phyloP scores from a whole-genome alignment of 2,329 filamentous ascomycete species.

The Xylaria polymorpha region DNA sequence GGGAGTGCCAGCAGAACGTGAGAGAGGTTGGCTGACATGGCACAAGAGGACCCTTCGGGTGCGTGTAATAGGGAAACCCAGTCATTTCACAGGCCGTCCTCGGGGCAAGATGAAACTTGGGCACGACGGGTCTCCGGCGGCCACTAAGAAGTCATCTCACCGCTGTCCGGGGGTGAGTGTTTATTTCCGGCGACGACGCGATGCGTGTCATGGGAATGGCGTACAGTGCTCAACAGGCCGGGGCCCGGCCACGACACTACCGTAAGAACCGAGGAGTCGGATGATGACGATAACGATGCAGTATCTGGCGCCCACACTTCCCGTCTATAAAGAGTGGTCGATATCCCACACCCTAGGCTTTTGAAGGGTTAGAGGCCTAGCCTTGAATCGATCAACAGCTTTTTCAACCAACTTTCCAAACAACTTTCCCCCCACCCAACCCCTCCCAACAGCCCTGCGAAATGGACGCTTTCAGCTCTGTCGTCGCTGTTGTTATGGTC shows the following conservation, averaged over 20 bases:
- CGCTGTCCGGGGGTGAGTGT: constrained; percentile 18
- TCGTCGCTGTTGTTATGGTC: constrained; percentile 38
- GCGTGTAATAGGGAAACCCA: constrained; percentile 7
- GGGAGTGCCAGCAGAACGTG: constrained; percentile 29
- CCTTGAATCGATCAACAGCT: constrained; percentile 37
- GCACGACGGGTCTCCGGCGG: neutral
- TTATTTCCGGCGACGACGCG: constrained; percentile 30
- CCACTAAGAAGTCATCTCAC: constrained; percentile 26
- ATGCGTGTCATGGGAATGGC: constrained; percentile 6
- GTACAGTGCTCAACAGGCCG: neutral
- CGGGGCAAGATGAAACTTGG: constrained; percentile 2
- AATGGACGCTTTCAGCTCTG: constrained; percentile 40
- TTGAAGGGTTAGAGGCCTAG: constrained; percentile 35
- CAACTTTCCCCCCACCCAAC: constrained; percentile 17
- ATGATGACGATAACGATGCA: constrained; percentile 20
- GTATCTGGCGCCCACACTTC: neutral
- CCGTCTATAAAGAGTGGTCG: constrained; percentile 38
- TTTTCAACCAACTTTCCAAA: constrained; percentile 28
- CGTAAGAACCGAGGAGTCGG: constrained; percentile 10
- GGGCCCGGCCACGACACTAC: neutral
- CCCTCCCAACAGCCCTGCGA: constrained; percentile 26
- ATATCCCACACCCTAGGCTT: constrained; percentile 33
- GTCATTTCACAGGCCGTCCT: constrained; percentile 20
- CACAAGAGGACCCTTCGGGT: neutral
- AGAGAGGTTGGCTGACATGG: constrained; percentile 23